These are phyloP conservation scores for Endotrypanum monterogeii DNA, from an alignment of 208 protist genomes.

Conservation along the genomic window DNA sequence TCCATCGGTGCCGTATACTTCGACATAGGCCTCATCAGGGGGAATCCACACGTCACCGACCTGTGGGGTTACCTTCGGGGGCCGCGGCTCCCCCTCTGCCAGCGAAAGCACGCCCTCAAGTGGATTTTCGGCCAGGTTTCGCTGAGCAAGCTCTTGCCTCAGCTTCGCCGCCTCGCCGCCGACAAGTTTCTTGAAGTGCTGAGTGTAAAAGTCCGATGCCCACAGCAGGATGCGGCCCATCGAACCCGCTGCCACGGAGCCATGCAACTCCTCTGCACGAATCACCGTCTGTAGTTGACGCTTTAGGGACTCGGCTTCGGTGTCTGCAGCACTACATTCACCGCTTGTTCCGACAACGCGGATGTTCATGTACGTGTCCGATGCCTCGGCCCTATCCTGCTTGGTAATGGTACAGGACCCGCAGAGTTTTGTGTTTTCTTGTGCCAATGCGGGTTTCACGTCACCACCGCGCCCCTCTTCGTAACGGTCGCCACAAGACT, in stretches of 20 bases:
- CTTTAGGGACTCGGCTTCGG: conserved; percentile 2
- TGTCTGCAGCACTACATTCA: neutral
- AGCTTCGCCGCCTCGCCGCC: conserved; percentile 41
- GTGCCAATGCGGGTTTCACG: neutral
- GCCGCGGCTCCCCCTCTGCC: conserved; percentile 28
- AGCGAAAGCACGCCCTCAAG: conserved; percentile 33
- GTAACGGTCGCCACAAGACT: neutral
- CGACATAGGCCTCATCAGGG: conserved; percentile 33
- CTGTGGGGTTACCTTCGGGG: conserved; percentile 1
- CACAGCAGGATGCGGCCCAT: conserved; percentile 48
- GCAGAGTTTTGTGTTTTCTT: neutral
- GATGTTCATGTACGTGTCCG: neutral
- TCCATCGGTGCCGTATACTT: neutral
- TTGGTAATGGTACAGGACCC: neutral
- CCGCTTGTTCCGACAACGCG: too few species aligned
- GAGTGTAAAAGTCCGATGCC: conserved; percentile 43
- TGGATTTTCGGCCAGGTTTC: conserved; percentile 40
- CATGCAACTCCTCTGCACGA: conserved; percentile 35
- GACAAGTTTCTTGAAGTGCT: conserved; percentile 29
- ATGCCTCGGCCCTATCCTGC: neutral
- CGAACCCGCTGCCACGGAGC: conserved; percentile 28
- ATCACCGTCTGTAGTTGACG: conserved; percentile 40
- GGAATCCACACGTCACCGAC: conserved; percentile 50
- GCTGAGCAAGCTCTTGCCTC: conserved; percentile 44
- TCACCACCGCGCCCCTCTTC: neutral